Percentiles rank a stretch among this genome's conserved stretches.
Conservation (phyloP, 164 flowering plant genomes). For the grape (Vitis vinifera) region DNA sequence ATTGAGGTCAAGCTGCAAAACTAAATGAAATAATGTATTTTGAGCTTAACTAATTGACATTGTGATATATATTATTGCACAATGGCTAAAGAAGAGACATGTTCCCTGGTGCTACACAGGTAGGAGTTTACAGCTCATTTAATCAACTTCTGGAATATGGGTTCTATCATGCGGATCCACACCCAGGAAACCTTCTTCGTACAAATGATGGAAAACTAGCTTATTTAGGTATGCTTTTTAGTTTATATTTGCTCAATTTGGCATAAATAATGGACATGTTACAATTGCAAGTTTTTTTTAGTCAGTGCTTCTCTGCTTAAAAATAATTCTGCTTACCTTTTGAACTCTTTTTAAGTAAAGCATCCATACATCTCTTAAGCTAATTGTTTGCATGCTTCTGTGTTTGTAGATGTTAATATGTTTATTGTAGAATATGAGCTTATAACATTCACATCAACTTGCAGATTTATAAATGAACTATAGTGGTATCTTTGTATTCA, state of each 20-base stretch:
- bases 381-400: neutral
- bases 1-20: conserved; percentile 60
- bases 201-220: conserved; percentile 93
- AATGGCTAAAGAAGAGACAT: neutral
- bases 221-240: conserved; percentile 65
- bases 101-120: conserved; percentile 43
- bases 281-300: neutral
- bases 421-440: conserved; percentile 1
- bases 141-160: conserved; percentile 96
- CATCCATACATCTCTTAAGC: neutral
- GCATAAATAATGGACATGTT: neutral
- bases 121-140: conserved; percentile 94
- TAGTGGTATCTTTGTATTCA: neutral
- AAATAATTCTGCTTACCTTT: neutral
- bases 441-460: neutral
- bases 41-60: neutral
- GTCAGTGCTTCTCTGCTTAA: too few species aligned
- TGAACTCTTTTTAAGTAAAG: neutral
- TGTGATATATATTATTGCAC: neutral
- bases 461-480: neutral
- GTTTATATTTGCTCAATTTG: neutral
- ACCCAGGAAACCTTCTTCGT: conserved; percentile 94
- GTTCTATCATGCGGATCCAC: conserved; percentile 99
- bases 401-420: neutral
- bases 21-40: conserved; percentile 2